phyloP scores from a whole-genome alignment of 352 stramenopile species.

The Globisporangium barbulae region DNA sequence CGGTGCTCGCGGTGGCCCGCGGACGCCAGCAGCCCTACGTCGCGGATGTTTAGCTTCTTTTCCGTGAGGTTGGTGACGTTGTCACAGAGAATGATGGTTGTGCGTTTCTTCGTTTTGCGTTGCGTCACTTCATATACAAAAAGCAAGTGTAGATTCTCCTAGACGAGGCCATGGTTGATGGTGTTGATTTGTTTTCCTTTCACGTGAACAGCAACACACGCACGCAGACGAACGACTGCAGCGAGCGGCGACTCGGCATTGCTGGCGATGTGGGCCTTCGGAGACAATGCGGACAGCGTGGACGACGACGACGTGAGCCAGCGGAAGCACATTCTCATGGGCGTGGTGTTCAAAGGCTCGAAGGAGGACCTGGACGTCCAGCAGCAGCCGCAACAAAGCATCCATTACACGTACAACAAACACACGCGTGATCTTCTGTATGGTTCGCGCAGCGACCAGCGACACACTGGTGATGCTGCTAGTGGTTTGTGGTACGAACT shows the following conservation, averaged over 20 bases:
- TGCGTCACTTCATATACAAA: too few relatives aligned
- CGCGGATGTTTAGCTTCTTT: constrained; percentile 22
- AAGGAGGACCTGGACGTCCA: neutral
- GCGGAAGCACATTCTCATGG: neutral
- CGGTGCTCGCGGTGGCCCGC: constrained; percentile 24
- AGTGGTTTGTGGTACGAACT: neutral
- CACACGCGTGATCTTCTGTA: neutral
- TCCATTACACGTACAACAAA: too few relatives aligned
- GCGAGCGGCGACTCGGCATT: neutral
- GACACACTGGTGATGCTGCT: neutral
- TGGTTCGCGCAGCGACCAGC: neutral
- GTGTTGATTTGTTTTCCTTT: neutral
- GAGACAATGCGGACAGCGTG: neutral
- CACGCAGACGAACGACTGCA: neutral
- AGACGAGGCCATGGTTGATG: neutral
- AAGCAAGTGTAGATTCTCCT: neutral
- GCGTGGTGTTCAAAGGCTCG: neutral
- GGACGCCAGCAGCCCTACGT: constrained; percentile 28
- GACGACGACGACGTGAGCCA: neutral
- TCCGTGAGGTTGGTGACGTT: constrained; percentile 14
- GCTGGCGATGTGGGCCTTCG: neutral
- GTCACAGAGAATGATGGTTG: too few relatives aligned
- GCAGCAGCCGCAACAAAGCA: neutral
- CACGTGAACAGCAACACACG: neutral
- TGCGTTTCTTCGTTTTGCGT: too few relatives aligned